Percentiles rank a stretch among this genome's conserved stretches.
These are phyloP conservation scores for Gossypium lobatum DNA, from an alignment of 441 rosid genomes.

Conservation along the genomic window DNA sequence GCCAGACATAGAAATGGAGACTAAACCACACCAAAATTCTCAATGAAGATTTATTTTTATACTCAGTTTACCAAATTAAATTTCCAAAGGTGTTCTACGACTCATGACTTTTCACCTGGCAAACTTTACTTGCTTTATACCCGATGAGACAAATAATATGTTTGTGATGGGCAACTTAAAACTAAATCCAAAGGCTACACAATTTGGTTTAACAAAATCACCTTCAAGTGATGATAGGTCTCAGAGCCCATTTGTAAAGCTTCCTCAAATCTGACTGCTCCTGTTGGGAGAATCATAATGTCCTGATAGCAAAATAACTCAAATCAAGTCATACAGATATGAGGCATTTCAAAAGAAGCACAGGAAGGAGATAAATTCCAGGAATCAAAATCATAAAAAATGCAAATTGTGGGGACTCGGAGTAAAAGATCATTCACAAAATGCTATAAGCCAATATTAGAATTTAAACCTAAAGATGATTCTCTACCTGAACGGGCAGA, in stretches of 20 bases:
- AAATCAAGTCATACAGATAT: slow-evolving; percentile 1
- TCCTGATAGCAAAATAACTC: slow-evolving; percentile 40
- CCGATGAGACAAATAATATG: slow-evolving; percentile 1
- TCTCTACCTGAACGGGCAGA: slow-evolving; percentile 70
- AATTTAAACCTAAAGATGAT: not conserved
- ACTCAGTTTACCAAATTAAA: not conserved
- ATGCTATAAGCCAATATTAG: not conserved
- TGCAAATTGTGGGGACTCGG: not conserved
- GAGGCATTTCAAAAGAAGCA: not conserved
- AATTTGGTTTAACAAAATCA: slow-evolving; percentile 22
- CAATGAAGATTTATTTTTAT: not conserved
- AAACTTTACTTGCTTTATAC: not conserved
- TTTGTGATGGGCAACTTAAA: not conserved
- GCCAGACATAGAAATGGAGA: not conserved
- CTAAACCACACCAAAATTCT: not conserved
- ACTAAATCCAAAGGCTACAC: slow-evolving; percentile 11
- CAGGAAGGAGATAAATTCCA: not conserved
- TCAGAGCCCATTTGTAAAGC: slow-evolving; percentile 95
- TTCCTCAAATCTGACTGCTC: slow-evolving; percentile 89
- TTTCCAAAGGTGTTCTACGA: not conserved
- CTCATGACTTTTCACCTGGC: not conserved
- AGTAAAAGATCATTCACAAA: not conserved
- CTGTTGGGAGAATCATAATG: slow-evolving; percentile 84
- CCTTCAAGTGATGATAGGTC: slow-evolving; percentile 95
- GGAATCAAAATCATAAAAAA: slow-evolving; percentile 5